Evolutionary conservation across 192 early-diverging fungal species (phyloP).

Genomic region (Podila epigama): DNA sequence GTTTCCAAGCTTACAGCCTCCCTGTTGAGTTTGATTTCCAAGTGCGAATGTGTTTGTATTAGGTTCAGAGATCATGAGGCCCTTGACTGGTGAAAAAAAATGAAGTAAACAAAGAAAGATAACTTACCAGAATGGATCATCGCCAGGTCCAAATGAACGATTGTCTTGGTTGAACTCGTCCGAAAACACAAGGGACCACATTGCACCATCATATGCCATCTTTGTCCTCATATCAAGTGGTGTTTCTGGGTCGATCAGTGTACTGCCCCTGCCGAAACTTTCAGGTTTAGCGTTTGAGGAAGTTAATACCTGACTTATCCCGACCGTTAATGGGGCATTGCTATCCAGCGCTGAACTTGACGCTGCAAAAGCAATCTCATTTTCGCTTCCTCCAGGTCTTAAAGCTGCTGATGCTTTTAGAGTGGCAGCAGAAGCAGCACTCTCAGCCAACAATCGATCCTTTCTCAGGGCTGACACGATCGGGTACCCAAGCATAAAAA

Average conservation of each 20-base stretch:
- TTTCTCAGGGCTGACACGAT: constrained; percentile 23
- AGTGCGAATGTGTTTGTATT: background rate
- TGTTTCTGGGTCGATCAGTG: constrained; percentile 52
- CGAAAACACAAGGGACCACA: constrained; percentile 64
- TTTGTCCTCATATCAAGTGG: constrained; percentile 41
- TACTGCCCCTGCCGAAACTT: background rate
- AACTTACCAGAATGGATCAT: constrained; percentile 60
- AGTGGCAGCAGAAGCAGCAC: background rate
- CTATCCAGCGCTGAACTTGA: background rate
- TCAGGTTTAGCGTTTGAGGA: too few species aligned
- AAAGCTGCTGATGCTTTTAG: background rate
- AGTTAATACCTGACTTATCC: background rate
- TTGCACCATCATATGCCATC: constrained; percentile 48
- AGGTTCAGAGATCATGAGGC: constrained; percentile 52
- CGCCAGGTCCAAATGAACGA: constrained; percentile 58
- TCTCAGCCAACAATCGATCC: constrained; percentile 23
- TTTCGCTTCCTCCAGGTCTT: too few species aligned
- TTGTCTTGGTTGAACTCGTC: constrained; percentile 66
- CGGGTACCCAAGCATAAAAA: constrained; percentile 31
- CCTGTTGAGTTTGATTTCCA: too few species aligned
- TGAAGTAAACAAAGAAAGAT: constrained; percentile 61
- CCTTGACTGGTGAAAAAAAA: constrained; percentile 53
- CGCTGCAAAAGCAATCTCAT: background rate
- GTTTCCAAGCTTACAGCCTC: constrained; percentile 65
- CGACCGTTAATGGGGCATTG: background rate